Evolutionary conservation across 441 rosid species (phyloP).

Genomic region (Euphorbia celastroides): DNA sequence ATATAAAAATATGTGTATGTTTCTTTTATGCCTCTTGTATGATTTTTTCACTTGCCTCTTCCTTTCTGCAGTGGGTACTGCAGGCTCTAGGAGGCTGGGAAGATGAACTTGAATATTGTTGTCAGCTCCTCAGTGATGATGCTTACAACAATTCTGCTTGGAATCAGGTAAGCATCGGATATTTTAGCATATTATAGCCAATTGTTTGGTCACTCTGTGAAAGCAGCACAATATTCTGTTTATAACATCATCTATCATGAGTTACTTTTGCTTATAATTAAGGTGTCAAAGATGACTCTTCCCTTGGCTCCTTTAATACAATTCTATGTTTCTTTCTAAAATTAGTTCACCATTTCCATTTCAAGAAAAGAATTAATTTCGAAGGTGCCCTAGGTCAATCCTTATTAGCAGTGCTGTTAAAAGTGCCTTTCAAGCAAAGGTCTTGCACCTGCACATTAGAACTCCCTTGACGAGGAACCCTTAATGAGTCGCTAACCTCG

Average conservation of each 20-base stretch:
- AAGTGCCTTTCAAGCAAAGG: background rate
- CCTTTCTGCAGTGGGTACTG: conserved; percentile 68
- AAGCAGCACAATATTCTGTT: background rate
- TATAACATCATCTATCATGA: background rate
- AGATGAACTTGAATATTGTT: conserved; percentile 74
- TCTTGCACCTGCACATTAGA: no score
- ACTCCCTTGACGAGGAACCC: no score
- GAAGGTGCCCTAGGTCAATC: background rate
- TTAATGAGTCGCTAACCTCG: no score
- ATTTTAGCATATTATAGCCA: background rate
- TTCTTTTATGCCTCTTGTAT: background rate
- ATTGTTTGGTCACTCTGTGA: background rate
- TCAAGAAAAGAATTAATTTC: background rate
- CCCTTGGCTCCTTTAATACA: background rate
- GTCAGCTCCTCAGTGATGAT: conserved; percentile 72
- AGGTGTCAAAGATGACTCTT: background rate
- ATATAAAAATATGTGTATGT: no score
- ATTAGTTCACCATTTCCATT: background rate
- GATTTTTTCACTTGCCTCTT: conserved; percentile 6
- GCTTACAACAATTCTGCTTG: conserved; percentile 90
- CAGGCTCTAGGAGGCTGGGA: conserved; percentile 90
- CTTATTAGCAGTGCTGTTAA: background rate
- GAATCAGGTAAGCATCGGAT: conserved; percentile 62
- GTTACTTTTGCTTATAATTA: background rate
- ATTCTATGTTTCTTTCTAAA: conserved; percentile 1